A percentile compares a stretch with the other conserved stretches of the same genome.
Evolutionary conservation across 2,329 filamentous ascomycete genomes (phyloP).

Genomic region (Fusarium sp.): DNA sequence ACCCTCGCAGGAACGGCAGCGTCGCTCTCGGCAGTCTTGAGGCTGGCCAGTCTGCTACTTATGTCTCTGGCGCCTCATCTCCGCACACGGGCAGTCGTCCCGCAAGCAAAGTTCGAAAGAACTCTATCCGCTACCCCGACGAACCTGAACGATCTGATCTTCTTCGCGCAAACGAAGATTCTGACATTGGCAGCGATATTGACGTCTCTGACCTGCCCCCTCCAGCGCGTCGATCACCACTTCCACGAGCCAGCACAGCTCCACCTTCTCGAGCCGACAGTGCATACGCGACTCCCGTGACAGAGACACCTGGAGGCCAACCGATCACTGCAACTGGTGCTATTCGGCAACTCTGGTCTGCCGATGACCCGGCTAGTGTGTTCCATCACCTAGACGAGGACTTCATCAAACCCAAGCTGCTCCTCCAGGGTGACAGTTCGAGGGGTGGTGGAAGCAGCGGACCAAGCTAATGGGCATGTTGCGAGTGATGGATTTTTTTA

Average conservation of each 20-base stretch:
- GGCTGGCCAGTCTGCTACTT: constrained; percentile 53
- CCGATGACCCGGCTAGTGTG: constrained; percentile 87
- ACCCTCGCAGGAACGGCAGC: constrained; percentile 71
- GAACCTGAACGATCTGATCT: constrained; percentile 67
- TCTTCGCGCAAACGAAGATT: constrained; percentile 61
- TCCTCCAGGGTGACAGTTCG: constrained; percentile 73
- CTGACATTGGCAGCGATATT: constrained; percentile 70
- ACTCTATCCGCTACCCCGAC: constrained; percentile 54
- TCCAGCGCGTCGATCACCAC: constrained; percentile 59
- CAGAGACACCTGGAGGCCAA: constrained; percentile 45
- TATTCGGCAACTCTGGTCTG: constrained; percentile 81
- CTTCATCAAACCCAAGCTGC: constrained; percentile 89
- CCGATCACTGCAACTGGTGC: constrained; percentile 77
- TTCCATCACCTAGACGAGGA: constrained; percentile 95
- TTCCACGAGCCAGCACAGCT: constrained; percentile 42
- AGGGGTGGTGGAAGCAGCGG: constrained; percentile 44
- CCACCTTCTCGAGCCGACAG: constrained; percentile 43
- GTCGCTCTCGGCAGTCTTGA: constrained; percentile 66
- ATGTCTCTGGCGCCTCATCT: constrained; percentile 64
- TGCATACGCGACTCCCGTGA: constrained; percentile 44
- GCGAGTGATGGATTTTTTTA: constrained; percentile 9
- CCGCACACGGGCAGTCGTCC: constrained; percentile 56
- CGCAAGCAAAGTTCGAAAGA: constrained; percentile 63
- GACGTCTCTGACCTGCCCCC: constrained; percentile 73
- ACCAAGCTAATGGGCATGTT: constrained; percentile 28